Conservation (phyloP, 2,329 filamentous ascomycete species). For the Sporothrix mexicana region DNA sequence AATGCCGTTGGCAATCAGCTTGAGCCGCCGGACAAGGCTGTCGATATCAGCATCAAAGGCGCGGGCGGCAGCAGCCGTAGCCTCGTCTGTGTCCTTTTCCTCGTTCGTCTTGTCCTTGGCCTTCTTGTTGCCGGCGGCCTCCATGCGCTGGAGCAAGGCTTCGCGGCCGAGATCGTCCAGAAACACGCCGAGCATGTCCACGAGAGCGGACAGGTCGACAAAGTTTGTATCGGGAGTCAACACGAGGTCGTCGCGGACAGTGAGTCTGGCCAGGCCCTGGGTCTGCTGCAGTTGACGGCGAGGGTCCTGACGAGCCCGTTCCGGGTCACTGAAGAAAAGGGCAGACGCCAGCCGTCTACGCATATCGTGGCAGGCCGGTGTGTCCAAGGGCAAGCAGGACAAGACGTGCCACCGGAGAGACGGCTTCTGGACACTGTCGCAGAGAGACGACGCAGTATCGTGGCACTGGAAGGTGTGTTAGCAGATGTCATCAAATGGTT, state of each 20-base stretch:
- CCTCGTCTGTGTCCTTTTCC: slow-evolving; percentile 37
- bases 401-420: slow-evolving; percentile 64
- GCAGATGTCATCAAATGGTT: too few species aligned
- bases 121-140: background rate
- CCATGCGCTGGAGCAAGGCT: slow-evolving; percentile 35
- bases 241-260: slow-evolving; percentile 48
- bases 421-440: slow-evolving; percentile 54
- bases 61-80: slow-evolving; percentile 37
- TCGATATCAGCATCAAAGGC: slow-evolving; percentile 76
- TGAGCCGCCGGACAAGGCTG: slow-evolving; percentile 64
- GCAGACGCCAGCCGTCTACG: slow-evolving; percentile 69
- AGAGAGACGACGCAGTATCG: slow-evolving; percentile 55
- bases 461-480: slow-evolving; percentile 49
- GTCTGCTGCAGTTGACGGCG: slow-evolving; percentile 45
- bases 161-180: slow-evolving; percentile 61
- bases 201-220: slow-evolving; percentile 66
- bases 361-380: slow-evolving; percentile 60
- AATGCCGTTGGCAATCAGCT: slow-evolving; percentile 66
- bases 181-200: slow-evolving; percentile 74
- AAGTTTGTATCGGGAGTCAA: slow-evolving; percentile 69
- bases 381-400: slow-evolving; percentile 61
- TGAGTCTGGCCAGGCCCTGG: slow-evolving; percentile 54
- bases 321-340: slow-evolving; percentile 62
- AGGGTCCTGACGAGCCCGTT: slow-evolving; percentile 51
- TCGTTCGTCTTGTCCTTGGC: background rate